Base-by-base conservation (phyloP, 1,284 basidiomycete genomes). In the Ceratobasidium sp. region DNA sequence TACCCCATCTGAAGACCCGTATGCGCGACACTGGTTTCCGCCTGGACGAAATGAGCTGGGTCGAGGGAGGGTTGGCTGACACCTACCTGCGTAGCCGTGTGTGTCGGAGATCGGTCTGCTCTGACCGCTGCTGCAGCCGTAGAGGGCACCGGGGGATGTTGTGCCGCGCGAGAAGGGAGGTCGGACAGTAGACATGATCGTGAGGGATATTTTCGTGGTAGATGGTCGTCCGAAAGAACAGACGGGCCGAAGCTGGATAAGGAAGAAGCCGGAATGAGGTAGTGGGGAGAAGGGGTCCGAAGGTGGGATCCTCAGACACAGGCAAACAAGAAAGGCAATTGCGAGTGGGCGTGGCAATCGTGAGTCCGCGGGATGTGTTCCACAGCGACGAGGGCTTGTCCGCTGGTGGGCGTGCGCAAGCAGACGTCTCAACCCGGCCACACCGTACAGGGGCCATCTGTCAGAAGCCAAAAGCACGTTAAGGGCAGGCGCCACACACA, bases 21-120 rank as follows among this genome's bases (percentile, higher is more conserved):
- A 60, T 42, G 55, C 55, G 32, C 57, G 57, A 29, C 27, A 35
- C 49, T 69, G 71, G 67, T 49, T 25, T 58, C 49, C 68, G 62
- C 43, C 62, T 70, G 25, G 62, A 60, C 35, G 55, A 43, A 56
- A 64, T 57, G 67, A 58, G 53, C 31, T 25, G 38, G 56, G 52
- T 58, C 57, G 60, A 42, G 72, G 53, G 57, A 53, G 34, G 58
- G 70, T 22, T 27, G 56, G 32, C 40, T 40, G 43, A 50, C 53
- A 64, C 57, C 17, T 7, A 60, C 57, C 43, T 45, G 40, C 13
- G 43, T 25, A 57, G 10, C 34, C 5, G 12, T 57, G 40, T 10
- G 25, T 42, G 38, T 55, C 53, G 10, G 62, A 22, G n/a, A 62
- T 32, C n/a, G 64, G 22, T 32, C n/a, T 53, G 49, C 17, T 13